Evolutionary conservation across 192 early-diverging fungal genomes (phyloP).

Genomic region (Mycoemilia scoparia): DNA sequence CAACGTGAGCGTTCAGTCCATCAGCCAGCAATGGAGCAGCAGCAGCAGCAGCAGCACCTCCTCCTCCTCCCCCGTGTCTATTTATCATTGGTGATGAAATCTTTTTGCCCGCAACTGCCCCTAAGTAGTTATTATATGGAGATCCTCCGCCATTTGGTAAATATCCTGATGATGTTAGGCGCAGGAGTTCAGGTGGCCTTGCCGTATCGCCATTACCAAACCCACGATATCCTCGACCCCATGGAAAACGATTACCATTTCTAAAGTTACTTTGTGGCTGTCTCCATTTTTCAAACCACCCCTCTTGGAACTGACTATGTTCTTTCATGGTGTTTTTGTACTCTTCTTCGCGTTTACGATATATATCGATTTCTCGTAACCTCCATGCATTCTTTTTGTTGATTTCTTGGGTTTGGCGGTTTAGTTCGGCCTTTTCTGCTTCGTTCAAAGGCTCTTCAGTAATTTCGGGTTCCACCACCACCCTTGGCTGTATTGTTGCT

Average conservation of each 20-base stretch:
- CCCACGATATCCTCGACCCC: slow-evolving; percentile 41
- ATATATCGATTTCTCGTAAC: slow-evolving; percentile 12
- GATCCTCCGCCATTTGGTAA: slow-evolving; percentile 1
- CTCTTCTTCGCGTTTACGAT: slow-evolving; percentile 14
- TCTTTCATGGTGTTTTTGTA: slow-evolving; percentile 14
- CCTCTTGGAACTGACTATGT: slow-evolving; percentile 15
- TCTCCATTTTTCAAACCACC: slow-evolving; percentile 5
- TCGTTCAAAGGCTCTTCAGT: too few species aligned
- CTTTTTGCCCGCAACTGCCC: slow-evolving; percentile 25
- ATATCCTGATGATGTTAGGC: slow-evolving; percentile 2
- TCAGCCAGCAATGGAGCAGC: slow-evolving; percentile 1
- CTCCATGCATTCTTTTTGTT: slow-evolving; percentile 11
- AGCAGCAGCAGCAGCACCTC: slow-evolving; percentile 6
- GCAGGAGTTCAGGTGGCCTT: slow-evolving; percentile 19
- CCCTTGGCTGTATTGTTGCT: too few species aligned
- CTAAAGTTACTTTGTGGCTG: slow-evolving; percentile 8
- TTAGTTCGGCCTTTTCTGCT: too few species aligned
- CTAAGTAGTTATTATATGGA: slow-evolving; percentile 17
- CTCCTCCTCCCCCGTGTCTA: too few species aligned
- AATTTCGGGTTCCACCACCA: too few species aligned
- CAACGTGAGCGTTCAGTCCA: slow-evolving; percentile 9
- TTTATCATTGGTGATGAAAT: background rate
- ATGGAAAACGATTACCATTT: slow-evolving; percentile 4
- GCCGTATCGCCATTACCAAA: slow-evolving; percentile 35
- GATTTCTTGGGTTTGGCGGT: too few species aligned